Percentiles rank a stretch among this genome's conserved stretches.
Conservation (phyloP, 345 rosid species). For the Eucalyptus cloeziana region DNA sequence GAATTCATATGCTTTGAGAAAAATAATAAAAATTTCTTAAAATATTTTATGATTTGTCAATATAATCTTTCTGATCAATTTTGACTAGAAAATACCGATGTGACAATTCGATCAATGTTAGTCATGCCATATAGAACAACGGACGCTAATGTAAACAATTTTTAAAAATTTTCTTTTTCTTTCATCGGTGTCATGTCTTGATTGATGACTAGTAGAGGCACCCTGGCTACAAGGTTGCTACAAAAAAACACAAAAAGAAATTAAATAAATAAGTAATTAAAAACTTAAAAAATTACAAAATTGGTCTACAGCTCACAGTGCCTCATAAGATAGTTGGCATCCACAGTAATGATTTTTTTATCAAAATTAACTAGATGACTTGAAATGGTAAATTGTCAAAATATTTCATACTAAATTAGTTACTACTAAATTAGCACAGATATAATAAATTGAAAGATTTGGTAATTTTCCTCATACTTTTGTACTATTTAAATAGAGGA, state of each 20-base stretch:
- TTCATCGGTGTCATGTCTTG: rapidly evolving
- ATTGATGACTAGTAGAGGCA: not conserved
- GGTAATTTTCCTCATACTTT: not conserved
- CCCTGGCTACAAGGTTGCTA: rapidly evolving
- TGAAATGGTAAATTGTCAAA: too few relatives aligned
- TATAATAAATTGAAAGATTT: too few relatives aligned
- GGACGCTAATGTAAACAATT: rapidly evolving
- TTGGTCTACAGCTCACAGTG: rapidly evolving
- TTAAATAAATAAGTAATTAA: too few relatives aligned
- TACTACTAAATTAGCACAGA: not conserved
- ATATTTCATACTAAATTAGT: too few relatives aligned
- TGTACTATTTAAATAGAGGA: rapidly evolving
- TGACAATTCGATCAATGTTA: rapidly evolving
- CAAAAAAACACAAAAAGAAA: too few relatives aligned
- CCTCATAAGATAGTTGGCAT: too few relatives aligned
- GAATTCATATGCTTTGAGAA: not conserved
- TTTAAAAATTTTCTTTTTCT: too few relatives aligned
- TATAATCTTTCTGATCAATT: too few relatives aligned
- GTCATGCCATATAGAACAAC: rapidly evolving
- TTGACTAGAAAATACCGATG: rapidly evolving
- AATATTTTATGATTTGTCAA: rapidly evolving
- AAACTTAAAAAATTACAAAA: too few relatives aligned
- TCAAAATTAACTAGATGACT: not conserved
- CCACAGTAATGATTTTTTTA: rapidly evolving
- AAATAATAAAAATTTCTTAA: rapidly evolving